Base-by-base conservation (phyloP, 2,329 filamentous ascomycete species). In the Scedosporium boydii region DNA sequence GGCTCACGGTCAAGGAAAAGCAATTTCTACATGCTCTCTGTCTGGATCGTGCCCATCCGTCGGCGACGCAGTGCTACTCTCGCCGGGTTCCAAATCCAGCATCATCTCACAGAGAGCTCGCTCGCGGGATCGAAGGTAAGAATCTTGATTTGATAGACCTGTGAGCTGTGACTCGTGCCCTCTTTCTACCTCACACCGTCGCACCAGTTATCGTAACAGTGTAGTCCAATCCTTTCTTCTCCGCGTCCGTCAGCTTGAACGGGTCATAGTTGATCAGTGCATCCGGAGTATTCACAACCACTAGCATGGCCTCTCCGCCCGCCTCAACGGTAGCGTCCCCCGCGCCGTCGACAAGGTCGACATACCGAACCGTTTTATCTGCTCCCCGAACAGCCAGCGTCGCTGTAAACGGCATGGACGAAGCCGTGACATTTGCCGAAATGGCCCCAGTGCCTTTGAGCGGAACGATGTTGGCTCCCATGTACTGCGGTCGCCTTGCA, bases 401-500 rank as follows among this genome's bases (percentile, higher is more conserved):
- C 3, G 76, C 77, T 1, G 75, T 77, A 63, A 76, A 77, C 3
- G 74, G 70, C 27, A 66, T 71, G 2, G 66, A 65, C 0, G 75
- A 65, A 0, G 75, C 70, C 4, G 73, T 69, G n/a, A 79, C 68
- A 58, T 69, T 71, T 38, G 75, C 72, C 5, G 65, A 65, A 0
- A 75, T 68, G 18, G 68, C 69, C n/a, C 69, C 65, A 0, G 72
- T 70, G 0, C 68, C 72, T 12, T 73, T 74, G 9, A 81, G 70
- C 0, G 78, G 78, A 51, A 78, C 74, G 64, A 81, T 81, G 68
- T 77, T 81, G 59, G 78, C 74, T 0, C 80, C 80, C 77, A 82
- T 78, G 68, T 82, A 82, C 27, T 72, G 70, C 21, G 79, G 79
- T 16, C 70, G 69, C 3, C 78, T 71, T 12, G 71, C 73, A 0